Conservation (phyloP, 2,329 filamentous ascomycete genomes). For the Myriangium duriaei region DNA sequence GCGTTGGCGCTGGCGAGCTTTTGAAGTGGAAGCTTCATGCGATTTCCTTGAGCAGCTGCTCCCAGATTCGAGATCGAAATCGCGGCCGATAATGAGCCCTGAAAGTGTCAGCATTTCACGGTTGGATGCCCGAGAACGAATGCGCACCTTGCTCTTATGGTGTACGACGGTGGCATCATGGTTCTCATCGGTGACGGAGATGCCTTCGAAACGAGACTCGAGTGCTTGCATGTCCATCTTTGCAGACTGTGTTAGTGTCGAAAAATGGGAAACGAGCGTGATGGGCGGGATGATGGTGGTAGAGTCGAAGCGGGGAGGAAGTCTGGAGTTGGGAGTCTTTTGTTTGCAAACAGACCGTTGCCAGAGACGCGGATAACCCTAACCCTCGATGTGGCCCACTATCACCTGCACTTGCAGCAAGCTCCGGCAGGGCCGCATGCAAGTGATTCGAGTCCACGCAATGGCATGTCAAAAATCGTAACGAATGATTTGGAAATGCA, state of each 20-base stretch:
- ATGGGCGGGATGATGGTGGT: not conserved
- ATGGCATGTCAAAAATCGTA: too few relatives aligned
- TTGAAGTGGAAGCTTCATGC: constrained; percentile 61
- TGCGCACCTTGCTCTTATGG: constrained; percentile 63
- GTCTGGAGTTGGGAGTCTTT: not conserved
- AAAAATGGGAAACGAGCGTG: not conserved
- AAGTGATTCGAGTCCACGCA: too few relatives aligned
- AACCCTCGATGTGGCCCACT: too few relatives aligned
- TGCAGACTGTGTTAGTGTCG: not conserved
- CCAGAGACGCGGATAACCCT: not conserved
- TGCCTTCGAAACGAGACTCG: constrained; percentile 78
- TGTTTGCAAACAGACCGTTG: constrained; percentile 1
- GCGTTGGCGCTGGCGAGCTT: constrained; percentile 73
- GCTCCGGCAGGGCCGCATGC: too few relatives aligned
- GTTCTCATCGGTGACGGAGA: constrained; percentile 84
- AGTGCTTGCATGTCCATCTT: constrained; percentile 62
- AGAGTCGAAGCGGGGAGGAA: not conserved
- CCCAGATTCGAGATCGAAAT: constrained; percentile 37
- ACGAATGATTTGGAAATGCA: too few relatives aligned
- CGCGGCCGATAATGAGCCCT: constrained; percentile 36
- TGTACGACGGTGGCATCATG: constrained; percentile 44
- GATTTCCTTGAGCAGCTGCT: constrained; percentile 35
- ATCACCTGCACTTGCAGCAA: too few relatives aligned
- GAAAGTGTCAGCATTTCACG: constrained; percentile 12
- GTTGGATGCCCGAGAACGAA: not conserved